These are phyloP conservation scores for Elsinoe perseae DNA, from an alignment of 2,329 filamentous ascomycete species.

Conservation along the genomic window DNA sequence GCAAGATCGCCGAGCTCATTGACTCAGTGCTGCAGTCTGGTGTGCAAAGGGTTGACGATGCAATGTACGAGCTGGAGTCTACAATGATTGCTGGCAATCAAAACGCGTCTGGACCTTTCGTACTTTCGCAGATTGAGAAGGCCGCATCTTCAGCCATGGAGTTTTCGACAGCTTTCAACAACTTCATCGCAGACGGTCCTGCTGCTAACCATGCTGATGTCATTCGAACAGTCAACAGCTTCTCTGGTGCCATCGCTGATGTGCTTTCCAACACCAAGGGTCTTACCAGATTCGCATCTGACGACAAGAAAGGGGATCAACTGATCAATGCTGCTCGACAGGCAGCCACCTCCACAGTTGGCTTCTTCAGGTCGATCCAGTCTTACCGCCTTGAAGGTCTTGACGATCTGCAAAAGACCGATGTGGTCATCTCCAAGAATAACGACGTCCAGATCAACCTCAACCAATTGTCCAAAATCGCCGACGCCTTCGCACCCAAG, in stretches of 20 bases:
- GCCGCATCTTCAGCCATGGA: constrained; percentile 90
- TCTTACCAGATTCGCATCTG: constrained; percentile 81
- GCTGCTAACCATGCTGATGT: constrained; percentile 84
- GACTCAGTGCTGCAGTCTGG: constrained; percentile 92
- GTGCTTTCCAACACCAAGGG: constrained; percentile 96
- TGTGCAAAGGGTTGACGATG: constrained; percentile 89
- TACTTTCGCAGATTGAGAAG: constrained; percentile 95
- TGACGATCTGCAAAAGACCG: constrained; percentile 85
- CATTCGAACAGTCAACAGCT: constrained; percentile 85
- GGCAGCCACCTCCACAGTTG: constrained; percentile 77
- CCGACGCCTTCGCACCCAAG: constrained; percentile 84
- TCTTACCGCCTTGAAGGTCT: constrained; percentile 89
- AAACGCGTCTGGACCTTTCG: constrained; percentile 88
- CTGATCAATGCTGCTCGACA: constrained; percentile 74
- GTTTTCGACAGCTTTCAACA: constrained; percentile 96
- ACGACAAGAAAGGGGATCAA: constrained; percentile 88
- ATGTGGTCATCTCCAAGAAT: constrained; percentile 95
- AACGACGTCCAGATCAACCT: constrained; percentile 92
- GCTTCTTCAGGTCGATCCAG: constrained; percentile 89
- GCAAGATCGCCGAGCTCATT: constrained; percentile 95
- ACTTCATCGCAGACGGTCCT: constrained; percentile 93
- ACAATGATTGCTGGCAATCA: constrained; percentile 98
- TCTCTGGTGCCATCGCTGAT: constrained; percentile 83
- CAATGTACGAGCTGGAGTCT: constrained; percentile 93
- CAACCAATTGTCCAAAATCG: constrained; percentile 86